Conservation (phyloP, 2,329 filamentous ascomycete genomes). For the Exophiala bonariae region DNA sequence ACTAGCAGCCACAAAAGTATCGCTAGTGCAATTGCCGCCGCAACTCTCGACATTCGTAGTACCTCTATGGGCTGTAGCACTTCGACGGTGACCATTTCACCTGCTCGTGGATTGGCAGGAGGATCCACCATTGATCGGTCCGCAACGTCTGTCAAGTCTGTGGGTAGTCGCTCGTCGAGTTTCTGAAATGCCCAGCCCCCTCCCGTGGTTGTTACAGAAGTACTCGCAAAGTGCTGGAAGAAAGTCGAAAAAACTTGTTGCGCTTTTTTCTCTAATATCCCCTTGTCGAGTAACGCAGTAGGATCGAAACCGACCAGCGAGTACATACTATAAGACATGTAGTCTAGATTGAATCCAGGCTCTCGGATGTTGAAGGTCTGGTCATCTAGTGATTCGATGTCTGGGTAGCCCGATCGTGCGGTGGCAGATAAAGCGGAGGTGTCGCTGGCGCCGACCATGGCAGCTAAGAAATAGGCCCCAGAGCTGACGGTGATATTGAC, state of each 20-base stretch:
- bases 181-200: conserved; percentile 9
- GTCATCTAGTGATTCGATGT: background rate
- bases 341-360: conserved; percentile 5
- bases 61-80: background rate
- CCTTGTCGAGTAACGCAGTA: background rate
- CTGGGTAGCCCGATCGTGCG: conserved; percentile 1
- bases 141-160: background rate
- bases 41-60: background rate
- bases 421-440: background rate
- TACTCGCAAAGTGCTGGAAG: conserved; percentile 8
- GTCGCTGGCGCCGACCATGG: conserved; percentile 1
- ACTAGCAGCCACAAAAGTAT: background rate
- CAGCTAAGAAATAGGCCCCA: conserved; percentile 1
- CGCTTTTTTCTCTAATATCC: background rate
- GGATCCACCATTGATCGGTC: background rate
- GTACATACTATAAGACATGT: conserved; percentile 10
- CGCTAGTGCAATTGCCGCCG: background rate
- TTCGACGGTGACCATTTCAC: background rate
- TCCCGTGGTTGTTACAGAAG: background rate
- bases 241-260: conserved; percentile 5
- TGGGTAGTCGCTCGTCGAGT: conserved; percentile 3
- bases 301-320: conserved; percentile 1
- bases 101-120: background rate
- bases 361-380: conserved; percentile 8
- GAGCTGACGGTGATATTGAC: conserved; percentile 2